Base-by-base conservation (phyloP, 2,329 filamentous ascomycete species). In the Fusarium coicis region DNA sequence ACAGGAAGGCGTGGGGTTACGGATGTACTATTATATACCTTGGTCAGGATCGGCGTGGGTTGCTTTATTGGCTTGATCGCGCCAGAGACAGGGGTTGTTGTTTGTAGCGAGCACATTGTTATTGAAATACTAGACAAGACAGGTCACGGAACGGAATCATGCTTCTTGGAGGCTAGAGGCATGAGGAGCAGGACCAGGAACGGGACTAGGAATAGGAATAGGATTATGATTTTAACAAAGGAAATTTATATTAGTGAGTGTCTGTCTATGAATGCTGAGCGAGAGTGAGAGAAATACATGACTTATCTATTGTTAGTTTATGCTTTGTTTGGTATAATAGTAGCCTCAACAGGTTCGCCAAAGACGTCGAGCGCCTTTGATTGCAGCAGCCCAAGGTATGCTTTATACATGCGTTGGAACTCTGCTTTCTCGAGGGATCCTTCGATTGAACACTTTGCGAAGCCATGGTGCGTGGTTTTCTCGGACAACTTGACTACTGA, bases 1-100 rank as follows among this genome's bases (percentile, higher is more conserved):
- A 49, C 28, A 47, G 37, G 46, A 59, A 42, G 67, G 23, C 26
- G 39, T 39, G 55, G 46, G 28, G 44, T 70, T 68, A 68, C 47
- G 72, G 65, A 47, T 74, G 72, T 75, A 73, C 37, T 62, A 74
- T 70, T 62, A 74, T 70, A 74, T 72, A 73, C 59, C 72, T 73
- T 75, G 66, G 62, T 39, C 52, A 50, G 72, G 61, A 50, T 59
- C 11, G 60, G 72, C 64, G 56, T 56, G 68, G 68, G 42, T 69
- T 69, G 58, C 60, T 66, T 69, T 72, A 49, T 30, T 55, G 28
- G 59, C 52, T 68, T 47, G 37, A 54, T 66, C 68, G 46, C 58
- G 21, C 36, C 67, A 47, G 32, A 60, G 58, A 64, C 21, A 53
- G 60, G 40, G 58, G 59, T 30, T 37, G 47, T 62, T 61, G 57